Percentiles rank a stretch among this genome's conserved stretches.
Evolutionary conservation across 1,284 basidiomycete genomes (phyloP).

Genomic region (Xerocomus cyaneibrunnescens): DNA sequence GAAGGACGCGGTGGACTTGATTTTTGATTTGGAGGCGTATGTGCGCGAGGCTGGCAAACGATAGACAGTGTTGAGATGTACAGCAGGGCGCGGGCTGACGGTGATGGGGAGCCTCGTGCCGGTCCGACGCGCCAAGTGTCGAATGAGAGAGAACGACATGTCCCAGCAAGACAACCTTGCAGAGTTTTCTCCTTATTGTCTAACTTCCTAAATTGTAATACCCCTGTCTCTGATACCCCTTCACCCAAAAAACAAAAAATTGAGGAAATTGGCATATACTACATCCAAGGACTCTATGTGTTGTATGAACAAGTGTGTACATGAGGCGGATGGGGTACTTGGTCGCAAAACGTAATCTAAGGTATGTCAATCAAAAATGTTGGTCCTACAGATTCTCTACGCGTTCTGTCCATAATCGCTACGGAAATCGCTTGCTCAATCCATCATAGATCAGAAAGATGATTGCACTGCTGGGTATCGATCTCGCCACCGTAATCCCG

Average conservation of each 20-base stretch:
- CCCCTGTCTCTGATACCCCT: too few species aligned
- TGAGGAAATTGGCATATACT: too few species aligned
- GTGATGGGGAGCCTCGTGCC: neutral
- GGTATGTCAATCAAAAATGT: too few species aligned
- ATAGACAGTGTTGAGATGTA: neutral
- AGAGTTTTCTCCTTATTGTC: too few species aligned
- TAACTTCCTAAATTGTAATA: too few species aligned
- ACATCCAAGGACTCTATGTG: too few species aligned
- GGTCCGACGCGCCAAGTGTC: slow-evolving; percentile 12
- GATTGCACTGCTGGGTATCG: slow-evolving; percentile 87
- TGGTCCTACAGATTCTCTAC: neutral
- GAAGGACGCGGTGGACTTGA: slow-evolving; percentile 50
- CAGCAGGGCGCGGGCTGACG: neutral
- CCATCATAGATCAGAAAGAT: slow-evolving; percentile 92
- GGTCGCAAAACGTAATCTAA: too few species aligned
- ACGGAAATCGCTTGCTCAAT: slow-evolving; percentile 57
- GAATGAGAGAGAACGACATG: slow-evolving; percentile 17
- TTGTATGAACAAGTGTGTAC: too few species aligned
- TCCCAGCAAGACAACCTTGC: too few species aligned
- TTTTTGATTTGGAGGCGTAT: slow-evolving; percentile 36
- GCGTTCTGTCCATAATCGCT: slow-evolving; percentile 2
- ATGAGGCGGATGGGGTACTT: too few species aligned
- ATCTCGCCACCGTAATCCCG: slow-evolving; percentile 86
- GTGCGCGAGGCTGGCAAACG: slow-evolving; percentile 11
- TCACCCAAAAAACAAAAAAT: too few species aligned